These are phyloP conservation scores for Apiospora arundinis DNA, from an alignment of 2,329 filamentous ascomycete species.

Conservation along the genomic window DNA sequence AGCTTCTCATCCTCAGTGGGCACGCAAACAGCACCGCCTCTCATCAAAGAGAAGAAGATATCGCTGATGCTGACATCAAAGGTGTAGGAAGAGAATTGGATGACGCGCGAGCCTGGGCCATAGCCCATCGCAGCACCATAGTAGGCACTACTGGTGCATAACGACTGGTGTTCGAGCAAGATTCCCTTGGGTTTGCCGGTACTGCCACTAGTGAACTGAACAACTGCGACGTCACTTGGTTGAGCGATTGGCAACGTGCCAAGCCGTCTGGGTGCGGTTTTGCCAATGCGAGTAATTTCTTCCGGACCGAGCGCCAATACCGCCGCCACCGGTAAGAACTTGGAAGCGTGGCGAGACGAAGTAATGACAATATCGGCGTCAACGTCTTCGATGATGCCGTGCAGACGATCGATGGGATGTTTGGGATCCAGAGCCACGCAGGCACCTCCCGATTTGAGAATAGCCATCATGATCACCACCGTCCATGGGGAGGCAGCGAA, in stretches of 20 bases:
- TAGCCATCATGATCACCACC: constrained; percentile 10
- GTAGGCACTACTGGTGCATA: constrained; percentile 4
- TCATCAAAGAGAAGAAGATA: constrained; percentile 1
- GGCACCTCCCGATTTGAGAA: constrained; percentile 18
- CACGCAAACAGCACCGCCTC: constrained; percentile 11
- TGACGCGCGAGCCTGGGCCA: not conserved
- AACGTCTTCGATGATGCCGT: not conserved
- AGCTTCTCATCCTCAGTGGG: constrained; percentile 16
- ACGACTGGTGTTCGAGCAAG: not conserved
- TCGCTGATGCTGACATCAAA: constrained; percentile 22
- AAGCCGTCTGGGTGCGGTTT: not conserved
- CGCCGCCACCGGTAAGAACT: constrained; percentile 21
- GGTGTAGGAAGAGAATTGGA: constrained; percentile 16
- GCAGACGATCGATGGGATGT: constrained; percentile 2
- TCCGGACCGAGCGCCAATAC: constrained; percentile 22
- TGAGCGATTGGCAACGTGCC: not conserved
- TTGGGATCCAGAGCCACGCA: constrained; percentile 18
- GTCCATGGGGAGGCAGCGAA: not conserved
- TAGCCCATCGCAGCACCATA: constrained; percentile 2
- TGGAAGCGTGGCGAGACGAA: constrained; percentile 17
- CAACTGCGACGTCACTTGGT: not conserved
- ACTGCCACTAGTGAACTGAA: not conserved
- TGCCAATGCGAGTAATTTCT: constrained; percentile 21
- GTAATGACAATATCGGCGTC: constrained; percentile 19
- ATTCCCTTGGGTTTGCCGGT: constrained; percentile 14